Percentiles rank a stretch among this genome's conserved stretches.
phyloP scores from a whole-genome alignment of 2,329 filamentous ascomycete genomes.

The Leptographium procerum region DNA sequence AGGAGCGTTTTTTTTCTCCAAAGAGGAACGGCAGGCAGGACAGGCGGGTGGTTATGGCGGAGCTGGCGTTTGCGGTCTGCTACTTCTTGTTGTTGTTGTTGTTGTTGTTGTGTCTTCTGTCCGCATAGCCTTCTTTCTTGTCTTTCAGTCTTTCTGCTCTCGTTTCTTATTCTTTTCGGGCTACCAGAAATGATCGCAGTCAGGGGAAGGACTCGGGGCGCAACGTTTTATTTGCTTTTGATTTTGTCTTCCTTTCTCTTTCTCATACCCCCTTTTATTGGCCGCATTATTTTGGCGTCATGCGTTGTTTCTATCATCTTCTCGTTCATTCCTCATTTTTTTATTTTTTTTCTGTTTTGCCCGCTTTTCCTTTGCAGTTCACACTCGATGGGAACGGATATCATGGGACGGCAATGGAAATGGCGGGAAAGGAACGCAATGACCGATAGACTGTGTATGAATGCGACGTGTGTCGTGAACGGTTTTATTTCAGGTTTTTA shows the following conservation, averaged over 20 bases:
- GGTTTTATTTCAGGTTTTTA: too few species aligned
- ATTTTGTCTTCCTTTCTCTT: not conserved
- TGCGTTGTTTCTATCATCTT: too few species aligned
- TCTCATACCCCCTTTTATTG: constrained; percentile 4
- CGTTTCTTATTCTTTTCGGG: not conserved
- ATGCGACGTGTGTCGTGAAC: not conserved
- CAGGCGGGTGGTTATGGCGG: not conserved
- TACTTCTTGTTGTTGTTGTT: not conserved
- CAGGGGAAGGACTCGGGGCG: not conserved
- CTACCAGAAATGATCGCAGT: not conserved
- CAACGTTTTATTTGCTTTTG: not conserved
- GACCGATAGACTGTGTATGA: constrained; percentile 1
- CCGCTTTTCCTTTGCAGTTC: not conserved
- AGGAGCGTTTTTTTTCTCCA: not conserved
- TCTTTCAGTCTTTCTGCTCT: not conserved
- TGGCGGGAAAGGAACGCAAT: not conserved
- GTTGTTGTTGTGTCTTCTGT: too few species aligned
- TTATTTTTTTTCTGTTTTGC: not conserved
- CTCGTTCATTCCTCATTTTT: not conserved
- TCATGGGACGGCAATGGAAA: not conserved
- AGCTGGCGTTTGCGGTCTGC: not conserved
- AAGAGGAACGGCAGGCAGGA: too few species aligned
- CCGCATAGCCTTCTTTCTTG: not conserved
- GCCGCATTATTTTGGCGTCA: constrained; percentile 4
- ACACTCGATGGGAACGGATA: not conserved